A percentile compares a stretch with the other conserved stretches of the same genome.
phyloP scores from a whole-genome alignment of 2,329 filamentous ascomycete genomes.

The Aspergillus sp. region DNA sequence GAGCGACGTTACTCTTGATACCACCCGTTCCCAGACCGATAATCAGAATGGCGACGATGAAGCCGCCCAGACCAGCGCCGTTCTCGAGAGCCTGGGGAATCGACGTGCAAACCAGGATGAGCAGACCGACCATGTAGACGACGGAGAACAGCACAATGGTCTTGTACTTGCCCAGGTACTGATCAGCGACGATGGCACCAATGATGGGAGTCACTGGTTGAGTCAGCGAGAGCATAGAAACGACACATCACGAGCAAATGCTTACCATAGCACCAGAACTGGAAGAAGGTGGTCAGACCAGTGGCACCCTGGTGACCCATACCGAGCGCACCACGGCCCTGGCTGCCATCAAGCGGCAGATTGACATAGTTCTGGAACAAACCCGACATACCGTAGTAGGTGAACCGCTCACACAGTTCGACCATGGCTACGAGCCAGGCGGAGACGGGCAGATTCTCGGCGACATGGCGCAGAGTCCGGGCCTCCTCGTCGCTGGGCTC shows the following conservation, averaged over 20 bases:
- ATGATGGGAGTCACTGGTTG: constrained; percentile 53
- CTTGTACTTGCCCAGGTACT: constrained; percentile 61
- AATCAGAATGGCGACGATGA: constrained; percentile 57
- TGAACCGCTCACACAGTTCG: constrained; percentile 59
- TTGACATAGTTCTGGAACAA: constrained; percentile 59
- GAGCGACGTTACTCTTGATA: constrained; percentile 66
- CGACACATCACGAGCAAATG: not conserved
- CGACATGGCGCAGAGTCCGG: constrained; percentile 51
- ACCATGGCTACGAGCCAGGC: constrained; percentile 59
- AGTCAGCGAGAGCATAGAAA: constrained; percentile 4
- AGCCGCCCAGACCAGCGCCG: constrained; percentile 54
- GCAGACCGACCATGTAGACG: constrained; percentile 58
- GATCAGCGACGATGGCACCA: constrained; percentile 60
- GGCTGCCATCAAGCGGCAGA: constrained; percentile 37
- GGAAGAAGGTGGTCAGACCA: constrained; percentile 53
- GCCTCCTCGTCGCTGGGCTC: constrained; percentile 56
- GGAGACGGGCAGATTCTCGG: constrained; percentile 55
- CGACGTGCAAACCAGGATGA: constrained; percentile 56
- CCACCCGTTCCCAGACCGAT: constrained; percentile 67
- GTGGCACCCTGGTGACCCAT: constrained; percentile 48
- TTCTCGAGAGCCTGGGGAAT: constrained; percentile 51
- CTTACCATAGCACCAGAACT: constrained; percentile 54
- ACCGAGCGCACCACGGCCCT: constrained; percentile 43
- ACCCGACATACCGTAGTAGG: constrained; percentile 56
- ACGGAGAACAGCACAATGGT: constrained; percentile 57